These are phyloP conservation scores for Rhizopogon roseolus DNA, from an alignment of 768 basidiomycete species.

Conservation along the genomic window DNA sequence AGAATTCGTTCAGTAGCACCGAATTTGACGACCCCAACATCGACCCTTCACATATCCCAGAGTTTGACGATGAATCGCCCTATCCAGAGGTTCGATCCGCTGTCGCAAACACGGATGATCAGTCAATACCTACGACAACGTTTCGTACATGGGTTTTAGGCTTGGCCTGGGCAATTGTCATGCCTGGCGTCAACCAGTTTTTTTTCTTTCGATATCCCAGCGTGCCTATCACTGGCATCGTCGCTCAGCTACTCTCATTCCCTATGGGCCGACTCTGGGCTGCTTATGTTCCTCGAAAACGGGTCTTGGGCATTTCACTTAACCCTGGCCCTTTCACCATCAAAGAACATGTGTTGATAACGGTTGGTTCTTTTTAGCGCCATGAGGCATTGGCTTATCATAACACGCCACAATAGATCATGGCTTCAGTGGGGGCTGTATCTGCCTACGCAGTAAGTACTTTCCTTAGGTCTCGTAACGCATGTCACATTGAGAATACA, in stretches of 20 bases:
- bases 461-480: conserved; percentile 9
- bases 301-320: conserved; percentile 53
- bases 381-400: conserved; percentile 26
- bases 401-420: conserved; percentile 22
- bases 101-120: conserved; percentile 69
- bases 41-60: conserved; percentile 6
- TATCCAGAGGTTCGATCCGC: conserved; percentile 71
- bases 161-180: conserved; percentile 59
- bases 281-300: conserved; percentile 45
- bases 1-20: conserved; percentile 5
- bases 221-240: conserved; percentile 56
- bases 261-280: conserved; percentile 62
- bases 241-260: conserved; percentile 68
- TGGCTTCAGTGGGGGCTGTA: conserved; percentile 57
- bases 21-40: conserved; percentile 23
- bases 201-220: conserved; percentile 75
- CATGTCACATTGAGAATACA: neutral
- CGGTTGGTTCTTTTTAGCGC: conserved; percentile 34
- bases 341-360: conserved; percentile 71
- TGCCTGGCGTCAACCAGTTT: conserved; percentile 67
- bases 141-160: conserved; percentile 73
- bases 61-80: conserved; percentile 57
- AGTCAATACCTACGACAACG: conserved; percentile 54
- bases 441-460: conserved; percentile 55
- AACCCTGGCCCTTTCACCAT: conserved; percentile 77